Base-by-base conservation (phyloP, 2,329 filamentous ascomycete genomes). In the Setomelanomma holmii region DNA sequence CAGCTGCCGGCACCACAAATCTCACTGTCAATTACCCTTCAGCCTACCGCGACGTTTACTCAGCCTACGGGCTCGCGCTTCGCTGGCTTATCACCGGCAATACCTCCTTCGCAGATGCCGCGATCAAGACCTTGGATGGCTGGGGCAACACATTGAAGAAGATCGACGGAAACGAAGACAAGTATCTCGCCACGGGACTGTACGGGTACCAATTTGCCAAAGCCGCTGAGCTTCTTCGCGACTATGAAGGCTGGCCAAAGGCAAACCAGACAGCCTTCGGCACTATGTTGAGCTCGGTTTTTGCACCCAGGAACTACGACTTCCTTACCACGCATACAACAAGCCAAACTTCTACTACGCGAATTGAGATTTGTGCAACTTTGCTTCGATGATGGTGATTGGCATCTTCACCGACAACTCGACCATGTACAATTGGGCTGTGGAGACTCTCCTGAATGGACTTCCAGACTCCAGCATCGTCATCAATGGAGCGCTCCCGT, bases 161-260 rank as follows among this genome's bases (percentile, higher is more conserved):
- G 8, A 53, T 79, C 27, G 55, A 50, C 24, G 34, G 33, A 12
- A 22, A 45, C 4, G 12, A 21, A 10, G 36, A 46, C 14, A 70
- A 59, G 21, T 75, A 67, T 48, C 74, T 81, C 2, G 73, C 75
- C 0, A 65, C 75, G 0, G 78, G 79, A 0, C 55, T 81, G 1
- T 78, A 81, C 27, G 79, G 79, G 0, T 80, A 80, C 47, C 67
- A 81, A 53, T 63, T 81, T 11, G 79, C 78, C 14, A 81, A 81
- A 40, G 78, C 75, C 0, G 79, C 71, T 0, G 79, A 81, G 51
- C 65, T 80, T 1, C 62, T 81, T 40, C 63, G 76, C 1, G 57
- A 50, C 17, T 75, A 78, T 44, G 21, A 44, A 7, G 70, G 64
- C 2, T 78, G 76, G 73, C 19, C 58, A 12, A 19, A 19, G 22